Conservation (phyloP, 169 alveolate genomes). For the Plasmodium reichenowi region DNA sequence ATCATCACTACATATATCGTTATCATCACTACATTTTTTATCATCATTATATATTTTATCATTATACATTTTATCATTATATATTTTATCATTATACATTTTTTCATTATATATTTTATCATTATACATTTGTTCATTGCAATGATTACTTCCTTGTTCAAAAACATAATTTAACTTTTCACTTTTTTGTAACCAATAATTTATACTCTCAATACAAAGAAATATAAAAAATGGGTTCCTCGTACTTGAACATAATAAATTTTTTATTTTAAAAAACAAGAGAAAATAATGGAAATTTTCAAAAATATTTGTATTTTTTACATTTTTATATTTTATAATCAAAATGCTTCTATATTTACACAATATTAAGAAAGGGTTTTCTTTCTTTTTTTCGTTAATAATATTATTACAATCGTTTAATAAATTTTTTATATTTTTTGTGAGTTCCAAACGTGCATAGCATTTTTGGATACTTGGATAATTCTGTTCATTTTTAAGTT, state of each 20-base stretch:
- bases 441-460: constrained; percentile 16
- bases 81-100: constrained; percentile 9
- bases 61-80: background rate
- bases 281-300: constrained; percentile 58
- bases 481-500: too few relatives aligned
- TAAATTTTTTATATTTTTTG: constrained; percentile 27
- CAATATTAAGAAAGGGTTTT: constrained; percentile 68
- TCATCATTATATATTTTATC: background rate
- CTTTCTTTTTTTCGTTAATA: constrained; percentile 67
- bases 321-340: constrained; percentile 74
- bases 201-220: constrained; percentile 67
- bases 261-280: constrained; percentile 66
- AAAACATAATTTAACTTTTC: constrained; percentile 42
- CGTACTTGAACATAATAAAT: constrained; percentile 31
- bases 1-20: constrained; percentile 4
- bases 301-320: constrained; percentile 20
- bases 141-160: constrained; percentile 14
- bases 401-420: constrained; percentile 42
- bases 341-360: constrained; percentile 76
- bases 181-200: constrained; percentile 71
- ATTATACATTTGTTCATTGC: constrained; percentile 7
- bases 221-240: constrained; percentile 71
- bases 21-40: constrained; percentile 6
- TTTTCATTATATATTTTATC: constrained; percentile 2
- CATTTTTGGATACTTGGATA: background rate